Base-by-base conservation (phyloP, 2,329 filamentous ascomycete species). In the Talaromyces amestolkiae region DNA sequence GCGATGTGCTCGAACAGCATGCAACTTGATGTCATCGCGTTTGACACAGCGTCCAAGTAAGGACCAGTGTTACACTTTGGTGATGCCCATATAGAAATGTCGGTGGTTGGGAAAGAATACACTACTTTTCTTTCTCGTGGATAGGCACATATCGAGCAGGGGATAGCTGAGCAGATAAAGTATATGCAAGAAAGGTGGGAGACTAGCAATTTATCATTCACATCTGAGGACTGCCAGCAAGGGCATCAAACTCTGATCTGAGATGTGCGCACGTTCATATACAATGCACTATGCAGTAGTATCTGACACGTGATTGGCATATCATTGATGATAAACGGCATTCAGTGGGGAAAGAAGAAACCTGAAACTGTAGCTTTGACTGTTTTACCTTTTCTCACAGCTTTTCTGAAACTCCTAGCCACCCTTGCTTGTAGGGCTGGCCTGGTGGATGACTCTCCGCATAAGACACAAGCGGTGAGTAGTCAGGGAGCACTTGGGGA, bases 381-480 rank as follows among this genome's bases (percentile, higher is more conserved):
- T 53, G 47, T 53, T 19, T 51, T 31, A 31, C 47, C 27, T 53
- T 56, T 39, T 56, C 33, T 24, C 31, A 22, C 51, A 35, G 27
- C 15, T 22, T 22, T 22, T 37, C 53, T 56, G 53, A 56, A 56
- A 56, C 33, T 37, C 24, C 33, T 22, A 13, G 31, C 53, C 7
- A 17, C 53, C 53, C 53, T 56, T 56, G 53, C 53, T 22, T 56
- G 53, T 56, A 56, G 33, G 53, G 51, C 51, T 56, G 51, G 15
- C 27, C 24, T 31, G 9, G 49, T 53, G 6, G 15, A 33, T 54
- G 27, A 51, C 31, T 15, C 27, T 22, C 27, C 24, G 24, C 15
- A 10, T 17, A 51, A 31, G 22, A 31, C 49, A 33, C 49, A 53
- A 33, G 49, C 49, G 24, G 49, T 33, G 27, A 53, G 51, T 15